Evolutionary conservation across 148 eudicot species (phyloP), one percentile per base, ranked within the genome.

Genomic region (Nepenthes mirabilis): DNA sequence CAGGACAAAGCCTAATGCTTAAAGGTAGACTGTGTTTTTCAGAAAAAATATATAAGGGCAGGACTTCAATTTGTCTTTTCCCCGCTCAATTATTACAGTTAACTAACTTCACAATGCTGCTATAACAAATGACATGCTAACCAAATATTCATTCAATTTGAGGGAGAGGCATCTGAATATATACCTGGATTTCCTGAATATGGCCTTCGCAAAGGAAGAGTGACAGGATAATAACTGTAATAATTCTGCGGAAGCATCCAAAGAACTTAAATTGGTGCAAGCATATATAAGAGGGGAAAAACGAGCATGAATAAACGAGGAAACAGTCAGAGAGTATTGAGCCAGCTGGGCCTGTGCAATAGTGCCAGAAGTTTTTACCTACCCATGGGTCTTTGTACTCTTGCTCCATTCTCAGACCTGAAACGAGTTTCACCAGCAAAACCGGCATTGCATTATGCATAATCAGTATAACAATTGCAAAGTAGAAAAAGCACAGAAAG

Each of bases 311-410:
- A 63, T 9, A 40, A 23, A 62, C 8, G 54, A 48, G 65, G 34
- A 61, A 35, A 56, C 48, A 37, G 33, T 10, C 6, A 33, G 14
- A 58, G 36, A 10, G 48, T 54, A 59, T 47, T 45, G 37, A 60
- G 11, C 3, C 56, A 35, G 47, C 14, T 36, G 5, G 32, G 60
- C 53, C 47, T 33, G 9, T 54, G 33, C 23, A 43, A 32, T 36
- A 23, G 23, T 23, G 23, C 23, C 23, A 32, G 50, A 58, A 14
- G 23, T 43, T 59, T 67, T 56, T 33, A 74, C 78, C 52, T 75
- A 88, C 98, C 98, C 98, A 91, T 68, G 96, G 96, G 64, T 91
- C 98, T 67, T 74, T 72, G 69, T 82, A 91, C 57, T 88, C 96
- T 52, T 83, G 75, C 60, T 64, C 63, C 52, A 50, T 74, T 58